A percentile compares a stretch with the other conserved stretches of the same genome.
Evolutionary conservation across 2,329 filamentous ascomycete genomes (phyloP).

Genomic region (Diaporthe vexans): DNA sequence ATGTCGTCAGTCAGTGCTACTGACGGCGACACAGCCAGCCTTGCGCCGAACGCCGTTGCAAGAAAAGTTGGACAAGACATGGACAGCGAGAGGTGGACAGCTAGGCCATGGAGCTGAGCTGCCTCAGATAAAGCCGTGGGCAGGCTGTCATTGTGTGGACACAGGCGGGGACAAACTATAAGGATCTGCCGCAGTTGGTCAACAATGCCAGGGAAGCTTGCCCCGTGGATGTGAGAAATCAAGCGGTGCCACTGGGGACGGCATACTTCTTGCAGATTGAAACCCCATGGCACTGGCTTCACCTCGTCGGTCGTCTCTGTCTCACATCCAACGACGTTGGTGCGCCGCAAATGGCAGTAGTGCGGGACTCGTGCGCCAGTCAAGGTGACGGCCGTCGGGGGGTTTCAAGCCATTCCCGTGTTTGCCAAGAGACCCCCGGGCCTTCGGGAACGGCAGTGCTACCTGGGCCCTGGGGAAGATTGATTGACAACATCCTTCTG

Average conservation of each 20-base stretch:
- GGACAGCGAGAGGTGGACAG: slow-evolving; percentile 1
- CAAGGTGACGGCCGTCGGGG: neutral
- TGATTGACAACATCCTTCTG: neutral
- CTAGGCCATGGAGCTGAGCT: neutral
- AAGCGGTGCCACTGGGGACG: neutral
- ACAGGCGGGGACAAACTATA: neutral
- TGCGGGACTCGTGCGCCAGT: neutral
- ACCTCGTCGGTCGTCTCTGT: neutral
- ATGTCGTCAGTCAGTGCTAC: neutral
- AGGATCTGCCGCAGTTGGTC: neutral
- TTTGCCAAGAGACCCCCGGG: slow-evolving; percentile 11
- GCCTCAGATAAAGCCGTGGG: neutral
- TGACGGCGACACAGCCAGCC: neutral
- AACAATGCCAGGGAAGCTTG: neutral
- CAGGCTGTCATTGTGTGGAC: slow-evolving; percentile 11
- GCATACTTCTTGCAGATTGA: neutral
- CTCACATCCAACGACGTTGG: neutral
- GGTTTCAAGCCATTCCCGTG: neutral
- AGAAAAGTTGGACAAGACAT: neutral
- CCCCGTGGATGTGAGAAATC: neutral
- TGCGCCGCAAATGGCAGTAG: neutral
- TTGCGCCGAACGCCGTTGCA: neutral
- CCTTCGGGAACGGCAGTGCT: slow-evolving; percentile 6
- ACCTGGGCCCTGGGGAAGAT: neutral
- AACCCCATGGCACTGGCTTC: neutral